Evolutionary conservation across 1,139 yeast genomes (phyloP).

Genomic region (Sugiyamaella japonica): DNA sequence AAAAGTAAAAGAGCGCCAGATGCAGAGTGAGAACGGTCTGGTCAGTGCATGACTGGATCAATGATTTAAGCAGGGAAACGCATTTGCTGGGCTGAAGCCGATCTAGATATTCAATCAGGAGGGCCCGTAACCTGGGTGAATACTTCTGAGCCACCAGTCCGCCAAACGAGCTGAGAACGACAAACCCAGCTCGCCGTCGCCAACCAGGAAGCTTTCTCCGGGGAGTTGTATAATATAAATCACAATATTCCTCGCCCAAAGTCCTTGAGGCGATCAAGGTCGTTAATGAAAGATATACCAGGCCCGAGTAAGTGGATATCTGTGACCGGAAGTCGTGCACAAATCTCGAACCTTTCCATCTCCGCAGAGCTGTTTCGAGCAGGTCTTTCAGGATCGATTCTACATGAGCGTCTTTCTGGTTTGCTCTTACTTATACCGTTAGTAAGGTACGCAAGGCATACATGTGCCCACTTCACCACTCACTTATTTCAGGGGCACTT

Average conservation of each 20-base stretch:
- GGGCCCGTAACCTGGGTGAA: constrained; percentile 20
- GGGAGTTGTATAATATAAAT: constrained; percentile 65
- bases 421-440: constrained; percentile 59
- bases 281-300: constrained; percentile 66
- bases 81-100: not conserved
- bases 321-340: constrained; percentile 65
- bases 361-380: constrained; percentile 56
- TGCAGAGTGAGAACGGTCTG: constrained; percentile 52
- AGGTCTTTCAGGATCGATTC: constrained; percentile 57
- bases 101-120: constrained; percentile 11
- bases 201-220: constrained; percentile 44
- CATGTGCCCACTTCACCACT: too few relatives aligned
- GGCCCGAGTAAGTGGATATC: constrained; percentile 56
- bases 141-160: constrained; percentile 25
- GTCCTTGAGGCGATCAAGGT: constrained; percentile 77
- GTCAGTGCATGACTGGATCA: constrained; percentile 16
- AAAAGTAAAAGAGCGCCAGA: constrained; percentile 76
- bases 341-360: constrained; percentile 65
- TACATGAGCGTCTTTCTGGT: constrained; percentile 81
- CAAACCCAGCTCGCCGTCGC: constrained; percentile 36
- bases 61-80: not conserved
- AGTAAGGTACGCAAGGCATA: too few relatives aligned
- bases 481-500: constrained; percentile 48
- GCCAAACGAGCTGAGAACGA: constrained; percentile 34
- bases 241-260: constrained; percentile 92